Conservation (phyloP, 352 stramenopile species). For the Phytophthora ramorum region DNA sequence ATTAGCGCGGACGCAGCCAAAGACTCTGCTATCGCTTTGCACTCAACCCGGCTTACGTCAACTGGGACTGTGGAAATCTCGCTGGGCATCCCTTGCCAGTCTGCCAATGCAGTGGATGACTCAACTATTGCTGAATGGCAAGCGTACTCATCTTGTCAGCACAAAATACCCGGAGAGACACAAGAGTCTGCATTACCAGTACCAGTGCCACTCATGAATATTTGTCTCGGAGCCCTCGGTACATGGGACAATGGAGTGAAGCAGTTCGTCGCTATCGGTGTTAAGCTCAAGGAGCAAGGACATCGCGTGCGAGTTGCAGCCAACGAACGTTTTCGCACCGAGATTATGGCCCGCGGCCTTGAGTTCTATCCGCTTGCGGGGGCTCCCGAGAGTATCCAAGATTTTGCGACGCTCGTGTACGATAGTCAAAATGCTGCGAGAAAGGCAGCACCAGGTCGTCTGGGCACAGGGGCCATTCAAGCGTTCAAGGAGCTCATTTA, state of each 20-base stretch:
- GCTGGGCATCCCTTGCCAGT: constrained; percentile 1
- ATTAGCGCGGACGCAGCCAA: not conserved
- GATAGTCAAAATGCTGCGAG: constrained; percentile 5
- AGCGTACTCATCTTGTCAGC: constrained; percentile 5
- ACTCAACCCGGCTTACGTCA: constrained; percentile 2
- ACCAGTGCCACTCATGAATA: constrained; percentile 32
- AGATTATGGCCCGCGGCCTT: constrained; percentile 46
- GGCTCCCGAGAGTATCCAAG: constrained; percentile 20
- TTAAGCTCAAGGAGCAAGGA: constrained; percentile 54
- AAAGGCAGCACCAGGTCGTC: constrained; percentile 1
- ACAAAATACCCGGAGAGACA: not conserved
- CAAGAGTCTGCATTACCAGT: not conserved
- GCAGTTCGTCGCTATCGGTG: constrained; percentile 57
- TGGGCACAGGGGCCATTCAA: constrained; percentile 11
- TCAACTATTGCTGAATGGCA: constrained; percentile 21
- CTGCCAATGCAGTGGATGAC: constrained; percentile 4
- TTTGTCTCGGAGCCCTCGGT: constrained; percentile 42
- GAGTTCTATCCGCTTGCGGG: constrained; percentile 45
- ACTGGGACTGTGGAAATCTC: constrained; percentile 14
- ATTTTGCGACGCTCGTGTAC: constrained; percentile 17
- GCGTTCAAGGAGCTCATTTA: constrained; percentile 42
- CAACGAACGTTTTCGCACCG: constrained; percentile 60
- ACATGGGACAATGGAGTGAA: constrained; percentile 51
- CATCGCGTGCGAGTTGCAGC: constrained; percentile 82
- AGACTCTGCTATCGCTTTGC: constrained; percentile 3